Conservation (phyloP, 306 rosid genomes). For the Vachellia pachyceras region DNA sequence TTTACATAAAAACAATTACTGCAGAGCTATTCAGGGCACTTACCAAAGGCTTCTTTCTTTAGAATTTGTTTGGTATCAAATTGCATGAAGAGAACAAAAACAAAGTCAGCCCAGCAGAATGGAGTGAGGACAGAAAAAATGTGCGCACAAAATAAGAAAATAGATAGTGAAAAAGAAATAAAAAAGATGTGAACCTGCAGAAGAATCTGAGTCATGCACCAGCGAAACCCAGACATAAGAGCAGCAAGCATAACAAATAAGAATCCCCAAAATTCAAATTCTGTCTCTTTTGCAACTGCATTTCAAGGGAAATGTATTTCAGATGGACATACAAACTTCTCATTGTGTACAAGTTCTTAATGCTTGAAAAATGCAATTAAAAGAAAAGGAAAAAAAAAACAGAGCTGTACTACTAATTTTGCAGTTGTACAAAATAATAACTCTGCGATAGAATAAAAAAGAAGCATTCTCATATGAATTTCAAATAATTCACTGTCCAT, state of each 20-base stretch:
- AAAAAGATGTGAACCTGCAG: slow-evolving; percentile 68
- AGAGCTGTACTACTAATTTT: slow-evolving; percentile 2
- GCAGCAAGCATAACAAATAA: slow-evolving; percentile 97
- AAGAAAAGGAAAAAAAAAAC: slow-evolving; percentile 16
- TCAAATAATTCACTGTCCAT: slow-evolving; percentile 1
- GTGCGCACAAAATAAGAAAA: slow-evolving; percentile 8
- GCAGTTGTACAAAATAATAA: neutral
- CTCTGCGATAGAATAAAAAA: too few species aligned
- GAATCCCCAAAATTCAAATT: slow-evolving; percentile 87
- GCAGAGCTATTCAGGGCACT: slow-evolving; percentile 47
- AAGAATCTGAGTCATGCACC: slow-evolving; percentile 99
- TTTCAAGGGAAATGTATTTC: slow-evolving; percentile 35
- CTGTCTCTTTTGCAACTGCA: slow-evolving; percentile 88
- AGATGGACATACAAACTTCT: slow-evolving; percentile 35
- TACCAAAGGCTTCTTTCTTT: slow-evolving; percentile 94
- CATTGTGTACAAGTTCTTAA: slow-evolving; percentile 7
- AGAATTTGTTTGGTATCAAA: slow-evolving; percentile 49
- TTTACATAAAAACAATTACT: slow-evolving; percentile 23
- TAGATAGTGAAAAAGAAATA: slow-evolving; percentile 2
- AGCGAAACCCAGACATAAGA: slow-evolving; percentile 98
- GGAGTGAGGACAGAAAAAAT: slow-evolving; percentile 33
- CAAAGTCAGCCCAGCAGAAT: slow-evolving; percentile 52
- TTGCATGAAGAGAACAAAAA: slow-evolving; percentile 42
- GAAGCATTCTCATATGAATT: slow-evolving; percentile 24
- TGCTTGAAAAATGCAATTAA: slow-evolving; percentile 6